These are phyloP conservation scores for Amylocarpus encephaloides DNA, from an alignment of 2,329 filamentous ascomycete species.

Conservation along the genomic window DNA sequence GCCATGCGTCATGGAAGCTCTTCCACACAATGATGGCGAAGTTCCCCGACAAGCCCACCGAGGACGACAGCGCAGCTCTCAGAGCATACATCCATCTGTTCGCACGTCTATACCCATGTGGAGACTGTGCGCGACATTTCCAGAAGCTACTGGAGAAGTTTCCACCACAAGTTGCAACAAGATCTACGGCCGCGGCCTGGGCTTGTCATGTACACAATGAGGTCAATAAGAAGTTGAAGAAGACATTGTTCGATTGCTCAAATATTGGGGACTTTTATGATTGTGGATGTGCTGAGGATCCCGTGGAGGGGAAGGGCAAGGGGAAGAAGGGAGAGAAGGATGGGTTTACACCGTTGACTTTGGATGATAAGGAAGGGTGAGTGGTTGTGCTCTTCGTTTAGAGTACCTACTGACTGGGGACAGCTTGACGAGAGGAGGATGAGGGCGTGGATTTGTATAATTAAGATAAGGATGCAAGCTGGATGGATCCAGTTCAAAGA, in stretches of 20 bases:
- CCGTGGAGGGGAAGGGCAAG: slow-evolving; percentile 33
- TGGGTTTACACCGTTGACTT: slow-evolving; percentile 29
- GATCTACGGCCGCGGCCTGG: slow-evolving; percentile 61
- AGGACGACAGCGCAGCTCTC: slow-evolving; percentile 56
- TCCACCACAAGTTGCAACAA: slow-evolving; percentile 58
- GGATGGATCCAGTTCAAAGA: background rate
- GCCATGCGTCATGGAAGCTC: slow-evolving; percentile 63
- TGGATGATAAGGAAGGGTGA: slow-evolving; percentile 28
- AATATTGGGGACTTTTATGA: slow-evolving; percentile 67
- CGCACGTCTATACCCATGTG: slow-evolving; percentile 63
- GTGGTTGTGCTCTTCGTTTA: slow-evolving; percentile 3
- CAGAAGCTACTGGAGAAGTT: slow-evolving; percentile 54
- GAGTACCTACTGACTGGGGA: background rate
- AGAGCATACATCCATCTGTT: slow-evolving; percentile 61
- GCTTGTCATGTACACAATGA: slow-evolving; percentile 62
- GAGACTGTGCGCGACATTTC: slow-evolving; percentile 64
- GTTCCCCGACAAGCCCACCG: slow-evolving; percentile 58
- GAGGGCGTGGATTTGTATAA: slow-evolving; percentile 13
- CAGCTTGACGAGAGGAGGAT: slow-evolving; percentile 21
- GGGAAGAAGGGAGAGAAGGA: slow-evolving; percentile 26
- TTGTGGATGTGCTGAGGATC: slow-evolving; percentile 63
- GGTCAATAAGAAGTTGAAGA: slow-evolving; percentile 58
- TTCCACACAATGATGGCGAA: slow-evolving; percentile 66
- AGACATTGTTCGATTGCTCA: slow-evolving; percentile 57
- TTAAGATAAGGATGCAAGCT: background rate